Evolutionary conservation across 1,139 yeast genomes (phyloP).

Genomic region (Geotrichum australiense): DNA sequence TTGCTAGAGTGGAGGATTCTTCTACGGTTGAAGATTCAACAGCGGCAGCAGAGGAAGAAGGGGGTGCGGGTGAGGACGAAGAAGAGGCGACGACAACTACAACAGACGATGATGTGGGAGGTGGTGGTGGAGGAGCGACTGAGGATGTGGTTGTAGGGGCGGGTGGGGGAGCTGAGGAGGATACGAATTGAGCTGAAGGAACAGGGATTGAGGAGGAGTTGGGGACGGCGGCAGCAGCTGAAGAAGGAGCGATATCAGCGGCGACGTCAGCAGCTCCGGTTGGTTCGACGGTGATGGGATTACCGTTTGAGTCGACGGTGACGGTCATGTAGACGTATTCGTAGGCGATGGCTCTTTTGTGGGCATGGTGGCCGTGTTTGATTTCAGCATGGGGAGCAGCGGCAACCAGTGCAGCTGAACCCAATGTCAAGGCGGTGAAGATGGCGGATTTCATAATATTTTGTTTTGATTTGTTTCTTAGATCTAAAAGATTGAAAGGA

Average conservation of each 20-base stretch:
- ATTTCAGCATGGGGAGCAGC: slow-evolving; percentile 15
- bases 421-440: slow-evolving; percentile 12
- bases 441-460: slow-evolving; percentile 14
- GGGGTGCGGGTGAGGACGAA: slow-evolving; percentile 19
- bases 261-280: slow-evolving; percentile 21
- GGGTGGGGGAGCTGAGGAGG: slow-evolving; percentile 21
- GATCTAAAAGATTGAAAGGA: too few relatives aligned
- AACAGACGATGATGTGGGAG: slow-evolving; percentile 23
- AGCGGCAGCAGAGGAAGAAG: slow-evolving; percentile 6
- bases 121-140: slow-evolving; percentile 5
- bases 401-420: slow-evolving; percentile 16
- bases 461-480: too few relatives aligned
- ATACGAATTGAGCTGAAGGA: slow-evolving; percentile 5
- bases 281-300: slow-evolving; percentile 34
- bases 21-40: slow-evolving; percentile 26
- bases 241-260: slow-evolving; percentile 17
- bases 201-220: slow-evolving; percentile 7
- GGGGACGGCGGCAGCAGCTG: slow-evolving; percentile 14
- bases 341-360: slow-evolving; percentile 57
- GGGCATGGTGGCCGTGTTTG: slow-evolving; percentile 55
- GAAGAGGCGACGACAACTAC: slow-evolving; percentile 32
- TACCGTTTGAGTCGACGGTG: slow-evolving; percentile 63
- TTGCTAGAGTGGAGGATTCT: slow-evolving; percentile 19
- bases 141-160: slow-evolving; percentile 19
- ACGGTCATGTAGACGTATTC: slow-evolving; percentile 76